phyloP scores from a whole-genome alignment of 208 protist species.

The Balamuthia mandrillaris region DNA sequence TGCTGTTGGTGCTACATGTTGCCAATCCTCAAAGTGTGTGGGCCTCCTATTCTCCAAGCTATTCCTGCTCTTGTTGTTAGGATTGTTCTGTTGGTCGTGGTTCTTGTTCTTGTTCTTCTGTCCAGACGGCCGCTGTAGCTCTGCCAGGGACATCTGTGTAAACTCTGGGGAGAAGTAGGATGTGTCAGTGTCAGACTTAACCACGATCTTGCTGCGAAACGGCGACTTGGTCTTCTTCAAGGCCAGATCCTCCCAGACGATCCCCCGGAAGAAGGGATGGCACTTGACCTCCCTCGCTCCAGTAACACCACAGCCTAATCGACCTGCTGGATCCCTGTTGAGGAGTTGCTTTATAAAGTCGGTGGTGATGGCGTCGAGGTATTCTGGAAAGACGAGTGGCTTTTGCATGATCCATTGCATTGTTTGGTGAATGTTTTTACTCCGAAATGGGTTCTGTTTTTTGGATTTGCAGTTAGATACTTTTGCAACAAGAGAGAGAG shows the following conservation, averaged over 20 bases:
- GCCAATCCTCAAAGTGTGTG: too few species aligned
- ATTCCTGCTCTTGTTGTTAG: too few species aligned
- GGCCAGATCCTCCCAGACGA: constrained; percentile 23
- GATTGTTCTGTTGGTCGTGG: too few species aligned
- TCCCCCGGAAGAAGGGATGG: constrained; percentile 26
- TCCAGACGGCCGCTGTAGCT: too few species aligned
- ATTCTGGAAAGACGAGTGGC: constrained; percentile 4
- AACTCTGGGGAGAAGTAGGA: constrained; percentile 38
- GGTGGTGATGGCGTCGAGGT: background rate
- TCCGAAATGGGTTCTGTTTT: background rate
- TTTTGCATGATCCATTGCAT: constrained; percentile 42
- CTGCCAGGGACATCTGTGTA: constrained; percentile 23
- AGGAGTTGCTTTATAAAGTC: constrained; percentile 32
- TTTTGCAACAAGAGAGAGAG: too few species aligned
- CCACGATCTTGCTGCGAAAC: constrained; percentile 26
- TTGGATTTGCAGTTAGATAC: too few species aligned
- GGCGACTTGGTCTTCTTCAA: constrained; percentile 23
- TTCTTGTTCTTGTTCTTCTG: too few species aligned
- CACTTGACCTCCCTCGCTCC: constrained; percentile 25
- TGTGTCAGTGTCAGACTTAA: constrained; percentile 18
- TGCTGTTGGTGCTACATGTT: too few species aligned
- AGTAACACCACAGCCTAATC: background rate
- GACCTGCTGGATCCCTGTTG: background rate
- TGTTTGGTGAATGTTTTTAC: constrained; percentile 31
- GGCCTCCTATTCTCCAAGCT: too few species aligned